Evolutionary conservation across 2,329 filamentous ascomycete genomes (phyloP), one percentile per base, ranked within the genome.

Genomic region (Blastomyces parvus): DNA sequence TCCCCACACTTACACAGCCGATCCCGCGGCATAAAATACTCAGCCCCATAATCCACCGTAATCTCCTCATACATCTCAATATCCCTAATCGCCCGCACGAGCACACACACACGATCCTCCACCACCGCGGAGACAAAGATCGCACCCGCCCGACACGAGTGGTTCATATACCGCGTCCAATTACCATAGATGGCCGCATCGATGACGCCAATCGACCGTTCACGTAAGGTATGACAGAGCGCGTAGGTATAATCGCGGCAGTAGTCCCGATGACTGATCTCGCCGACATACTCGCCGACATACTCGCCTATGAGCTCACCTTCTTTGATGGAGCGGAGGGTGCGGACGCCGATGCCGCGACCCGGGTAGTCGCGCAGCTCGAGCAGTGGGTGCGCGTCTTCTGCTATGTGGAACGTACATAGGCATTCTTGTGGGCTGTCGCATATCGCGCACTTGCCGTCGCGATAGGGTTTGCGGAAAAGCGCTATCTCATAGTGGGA

Each of bases 131-230:
- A 22, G 0, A 7, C 7, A 56, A 73, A 76, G 1, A 22, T 7
- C 2, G 66, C 68, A 14, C 63, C 64, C 14, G 73, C 46, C 2
- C 72, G 65, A 65, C 75, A 77, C 1, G 72, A 75, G 60, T 76
- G 75, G 60, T 73, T 76, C 42, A 74, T 67, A 52, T 69, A 77
- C 19, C 75, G 69, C 5, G 73, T 74, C 66, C 74, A 76, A 56
- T 74, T 75, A 7, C 74, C 74, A 59, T 64, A 66, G 4, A 57
- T 50, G 19, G 66, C 65, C 6, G 71, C 64, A 44, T 65, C 66
- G 48, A 72, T 66, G 3, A 60, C 22, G 38, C 55, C 40, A 22
- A 61, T 52, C 19, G 44, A 50, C 44, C 59, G 44, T 60, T 66
- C 22, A 1, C 4, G 27, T 3, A 46, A 63, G 11, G 48, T 22